Conservation (phyloP, 306 rosid genomes). For the Pterocarpus macrocarpus region DNA sequence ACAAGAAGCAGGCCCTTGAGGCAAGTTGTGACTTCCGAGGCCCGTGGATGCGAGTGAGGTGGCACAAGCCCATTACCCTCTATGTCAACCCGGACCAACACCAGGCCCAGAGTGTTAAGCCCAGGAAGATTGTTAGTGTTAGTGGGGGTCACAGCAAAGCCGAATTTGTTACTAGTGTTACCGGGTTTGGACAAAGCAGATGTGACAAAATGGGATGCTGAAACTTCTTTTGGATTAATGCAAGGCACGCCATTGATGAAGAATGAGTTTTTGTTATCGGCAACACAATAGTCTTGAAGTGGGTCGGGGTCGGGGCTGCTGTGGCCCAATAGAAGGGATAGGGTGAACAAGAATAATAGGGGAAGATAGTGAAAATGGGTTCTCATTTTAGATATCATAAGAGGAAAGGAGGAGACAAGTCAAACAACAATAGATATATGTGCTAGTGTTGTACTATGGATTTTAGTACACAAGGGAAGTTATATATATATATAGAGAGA, state of each 20-base stretch:
- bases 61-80: conserved; percentile 50
- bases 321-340: conserved; percentile 45
- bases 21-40: conserved; percentile 71
- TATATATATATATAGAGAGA: conserved; percentile 37
- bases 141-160: conserved; percentile 60
- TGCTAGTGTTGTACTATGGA: not conserved
- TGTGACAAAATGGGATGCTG: conserved; percentile 59
- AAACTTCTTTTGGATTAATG: conserved; percentile 65
- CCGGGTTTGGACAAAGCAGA: conserved; percentile 63
- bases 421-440: not conserved
- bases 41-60: conserved; percentile 76
- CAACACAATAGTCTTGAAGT: conserved; percentile 82
- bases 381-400: conserved; percentile 48
- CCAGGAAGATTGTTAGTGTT: conserved; percentile 67
- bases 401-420: not conserved
- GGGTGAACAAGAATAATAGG: conserved; percentile 32
- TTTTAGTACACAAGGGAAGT: conserved; percentile 13
- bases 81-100: conserved; percentile 64
- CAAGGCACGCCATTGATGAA: conserved; percentile 72
- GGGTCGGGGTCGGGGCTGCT: conserved; percentile 66
- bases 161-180: conserved; percentile 51
- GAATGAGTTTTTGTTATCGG: conserved; percentile 48
- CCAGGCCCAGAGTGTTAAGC: conserved; percentile 78
- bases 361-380: conserved; percentile 43
- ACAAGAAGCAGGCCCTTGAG: conserved; percentile 56